These are phyloP conservation scores for Chalciporus sp. DNA, from an alignment of 1,284 basidiomycete species.

Conservation along the genomic window DNA sequence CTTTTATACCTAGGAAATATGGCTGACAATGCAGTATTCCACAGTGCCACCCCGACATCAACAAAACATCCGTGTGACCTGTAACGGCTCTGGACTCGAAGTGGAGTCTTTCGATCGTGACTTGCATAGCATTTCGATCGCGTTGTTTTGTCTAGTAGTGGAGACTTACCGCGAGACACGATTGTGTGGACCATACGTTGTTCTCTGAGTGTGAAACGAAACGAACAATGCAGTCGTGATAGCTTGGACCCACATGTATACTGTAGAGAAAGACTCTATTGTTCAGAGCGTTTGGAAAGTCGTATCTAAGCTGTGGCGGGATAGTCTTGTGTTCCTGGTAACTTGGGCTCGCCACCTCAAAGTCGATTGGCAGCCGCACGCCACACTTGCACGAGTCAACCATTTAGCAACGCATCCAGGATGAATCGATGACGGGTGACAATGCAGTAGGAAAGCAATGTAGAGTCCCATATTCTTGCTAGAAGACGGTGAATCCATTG, in stretches of 20 bases:
- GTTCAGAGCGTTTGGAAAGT: background rate
- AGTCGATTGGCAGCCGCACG: background rate
- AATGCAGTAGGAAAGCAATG: background rate
- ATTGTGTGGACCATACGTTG: background rate
- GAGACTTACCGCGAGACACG: background rate
- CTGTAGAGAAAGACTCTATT: background rate
- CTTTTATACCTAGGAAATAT: conserved; percentile 21
- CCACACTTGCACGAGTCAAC: background rate
- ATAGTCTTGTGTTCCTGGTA: background rate
- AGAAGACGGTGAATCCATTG: background rate
- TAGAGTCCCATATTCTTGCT: background rate
- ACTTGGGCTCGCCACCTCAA: background rate
- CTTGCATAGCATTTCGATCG: background rate
- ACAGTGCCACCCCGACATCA: background rate
- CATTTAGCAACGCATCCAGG: background rate
- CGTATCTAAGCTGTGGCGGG: background rate
- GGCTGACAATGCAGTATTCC: conserved; percentile 16
- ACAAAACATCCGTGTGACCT: background rate
- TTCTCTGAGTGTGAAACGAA: background rate
- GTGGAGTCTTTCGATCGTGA: background rate
- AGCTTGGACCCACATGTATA: background rate
- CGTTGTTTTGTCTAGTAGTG: background rate
- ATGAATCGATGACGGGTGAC: background rate
- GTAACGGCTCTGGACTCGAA: background rate
- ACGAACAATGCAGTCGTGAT: background rate